phyloP scores from a whole-genome alignment of 352 stramenopile genomes.

The Phytophthora ramorum region DNA sequence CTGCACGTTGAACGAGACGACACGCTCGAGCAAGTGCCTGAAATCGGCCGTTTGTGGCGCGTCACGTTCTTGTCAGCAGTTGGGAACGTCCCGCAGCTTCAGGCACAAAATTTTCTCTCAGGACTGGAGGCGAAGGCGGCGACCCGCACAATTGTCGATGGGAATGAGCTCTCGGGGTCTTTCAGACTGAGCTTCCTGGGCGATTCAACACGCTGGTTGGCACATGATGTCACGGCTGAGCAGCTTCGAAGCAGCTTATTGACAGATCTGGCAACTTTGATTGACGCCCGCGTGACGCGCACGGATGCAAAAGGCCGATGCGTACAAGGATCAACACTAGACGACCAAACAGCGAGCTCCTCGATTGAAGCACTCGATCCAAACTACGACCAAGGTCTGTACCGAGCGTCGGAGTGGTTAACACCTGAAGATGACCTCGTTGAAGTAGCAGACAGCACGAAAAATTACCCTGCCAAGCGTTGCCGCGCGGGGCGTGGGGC shows the following conservation, averaged over 20 bases:
- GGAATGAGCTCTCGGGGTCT: constrained; percentile 88
- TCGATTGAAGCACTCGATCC: constrained; percentile 37
- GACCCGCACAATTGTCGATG: constrained; percentile 77
- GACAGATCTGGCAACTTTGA: constrained; percentile 55
- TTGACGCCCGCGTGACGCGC: constrained; percentile 73
- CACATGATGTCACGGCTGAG: constrained; percentile 71
- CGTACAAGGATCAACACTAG: constrained; percentile 65
- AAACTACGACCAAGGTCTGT: constrained; percentile 38
- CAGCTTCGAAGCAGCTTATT: constrained; percentile 63
- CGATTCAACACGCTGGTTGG: constrained; percentile 59
- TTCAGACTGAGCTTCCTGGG: constrained; percentile 88
- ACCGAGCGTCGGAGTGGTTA: constrained; percentile 63
- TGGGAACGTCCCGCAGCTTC: constrained; percentile 82
- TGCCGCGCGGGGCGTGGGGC: constrained; percentile 85
- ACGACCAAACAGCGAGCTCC: constrained; percentile 49
- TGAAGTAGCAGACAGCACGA: constrained; percentile 53
- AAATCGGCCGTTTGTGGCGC: constrained; percentile 85
- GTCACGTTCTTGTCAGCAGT: constrained; percentile 92
- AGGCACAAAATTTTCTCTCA: constrained; percentile 72
- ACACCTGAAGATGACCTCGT: constrained; percentile 47
- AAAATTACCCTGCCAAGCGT: constrained; percentile 69
- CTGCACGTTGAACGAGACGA: constrained; percentile 66
- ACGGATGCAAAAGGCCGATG: constrained; percentile 67
- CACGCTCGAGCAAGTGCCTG: constrained; percentile 53
- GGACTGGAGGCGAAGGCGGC: constrained; percentile 75